A percentile compares a stretch with the other conserved stretches of the same genome.
Conservation (phyloP, 768 basidiomycete species). For the Mycena venus region DNA sequence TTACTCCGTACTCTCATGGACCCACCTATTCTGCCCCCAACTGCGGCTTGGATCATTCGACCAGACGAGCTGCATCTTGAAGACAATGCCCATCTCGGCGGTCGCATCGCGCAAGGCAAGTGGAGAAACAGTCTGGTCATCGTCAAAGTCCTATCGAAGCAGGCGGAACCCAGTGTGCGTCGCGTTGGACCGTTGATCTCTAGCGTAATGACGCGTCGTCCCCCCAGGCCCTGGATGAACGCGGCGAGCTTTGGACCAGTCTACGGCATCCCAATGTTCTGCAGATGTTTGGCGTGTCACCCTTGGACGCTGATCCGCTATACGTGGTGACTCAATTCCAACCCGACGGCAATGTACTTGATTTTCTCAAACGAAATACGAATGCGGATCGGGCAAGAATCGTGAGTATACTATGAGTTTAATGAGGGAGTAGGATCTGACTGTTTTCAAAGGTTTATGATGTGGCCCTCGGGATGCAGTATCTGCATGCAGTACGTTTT, state of each 20-base stretch:
- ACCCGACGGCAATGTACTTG: conserved; percentile 34
- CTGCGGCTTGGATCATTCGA: conserved; percentile 28
- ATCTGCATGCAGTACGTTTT: conserved; percentile 37
- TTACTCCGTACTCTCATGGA: conserved; percentile 16
- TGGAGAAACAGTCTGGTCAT: conserved; percentile 23
- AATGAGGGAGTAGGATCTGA: neutral
- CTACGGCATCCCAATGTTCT: conserved; percentile 38
- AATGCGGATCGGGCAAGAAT: conserved; percentile 35
- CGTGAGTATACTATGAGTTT: conserved; percentile 21
- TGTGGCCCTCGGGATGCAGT: conserved; percentile 40
- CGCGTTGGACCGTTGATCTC: neutral
- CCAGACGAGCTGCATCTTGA: conserved; percentile 20
- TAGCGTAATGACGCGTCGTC: neutral
- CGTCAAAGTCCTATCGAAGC: conserved; percentile 31
- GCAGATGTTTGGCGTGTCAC: conserved; percentile 38
- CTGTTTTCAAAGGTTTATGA: conserved; percentile 34
- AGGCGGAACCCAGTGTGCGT: conserved; percentile 25
- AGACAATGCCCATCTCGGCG: conserved; percentile 22
- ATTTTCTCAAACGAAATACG: conserved; percentile 36
- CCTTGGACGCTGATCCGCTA: conserved; percentile 38
- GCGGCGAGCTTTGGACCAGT: conserved; percentile 37
- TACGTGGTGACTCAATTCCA: conserved; percentile 36
- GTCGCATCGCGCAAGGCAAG: conserved; percentile 27
- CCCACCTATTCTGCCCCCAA: conserved; percentile 17
- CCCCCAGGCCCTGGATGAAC: conserved; percentile 31